Percentiles rank a stretch among this genome's conserved stretches.
phyloP scores from a whole-genome alignment of 805 yeast species.

The Blastobotrys attinorum region DNA sequence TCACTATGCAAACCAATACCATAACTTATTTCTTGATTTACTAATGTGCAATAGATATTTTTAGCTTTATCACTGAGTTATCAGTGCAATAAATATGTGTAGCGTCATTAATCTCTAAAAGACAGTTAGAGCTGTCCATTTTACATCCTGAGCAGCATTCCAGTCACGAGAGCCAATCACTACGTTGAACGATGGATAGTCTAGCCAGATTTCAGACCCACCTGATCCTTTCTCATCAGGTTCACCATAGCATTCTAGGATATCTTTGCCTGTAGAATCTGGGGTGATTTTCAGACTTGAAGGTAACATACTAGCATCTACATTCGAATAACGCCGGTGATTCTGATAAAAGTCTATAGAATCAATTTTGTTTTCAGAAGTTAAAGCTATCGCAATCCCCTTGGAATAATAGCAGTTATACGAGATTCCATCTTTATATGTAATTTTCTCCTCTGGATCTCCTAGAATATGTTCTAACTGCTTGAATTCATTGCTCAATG shows the following conservation, averaged over 20 bases:
- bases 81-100: background rate
- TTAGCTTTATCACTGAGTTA: too few species aligned
- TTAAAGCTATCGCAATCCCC: constrained; percentile 18
- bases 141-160: constrained; percentile 27
- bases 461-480: background rate
- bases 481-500: too few species aligned
- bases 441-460: constrained; percentile 4
- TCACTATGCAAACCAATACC: too few species aligned
- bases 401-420: constrained; percentile 16
- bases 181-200: constrained; percentile 29
- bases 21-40: too few species aligned
- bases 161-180: constrained; percentile 31
- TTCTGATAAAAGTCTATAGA: constrained; percentile 30
- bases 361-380: constrained; percentile 20
- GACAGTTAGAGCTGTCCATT: constrained; percentile 28
- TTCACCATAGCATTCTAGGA: constrained; percentile 33
- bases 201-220: constrained; percentile 33
- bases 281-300: constrained; percentile 16
- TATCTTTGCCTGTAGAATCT: constrained; percentile 23
- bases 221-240: constrained; percentile 37
- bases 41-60: too few species aligned
- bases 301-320: constrained; percentile 15
- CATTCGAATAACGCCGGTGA: constrained; percentile 18
- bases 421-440: constrained; percentile 12
- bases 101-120: constrained; percentile 14